Conservation (phyloP, 2,329 filamentous ascomycete genomes). For the Colletotrichum trifolii region DNA sequence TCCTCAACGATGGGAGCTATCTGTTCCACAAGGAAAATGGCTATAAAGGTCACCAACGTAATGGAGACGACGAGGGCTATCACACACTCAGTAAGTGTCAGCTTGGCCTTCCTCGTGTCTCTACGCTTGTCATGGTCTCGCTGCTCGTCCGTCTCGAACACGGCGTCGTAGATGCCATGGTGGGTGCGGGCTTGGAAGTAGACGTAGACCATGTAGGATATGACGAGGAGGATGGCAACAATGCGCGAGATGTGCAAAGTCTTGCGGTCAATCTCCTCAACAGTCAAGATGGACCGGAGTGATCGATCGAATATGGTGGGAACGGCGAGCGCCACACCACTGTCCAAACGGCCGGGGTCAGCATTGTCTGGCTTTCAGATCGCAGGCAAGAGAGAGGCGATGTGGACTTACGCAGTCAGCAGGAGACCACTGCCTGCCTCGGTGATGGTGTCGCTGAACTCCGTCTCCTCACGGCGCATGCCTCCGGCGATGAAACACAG, state of each 20-base stretch:
- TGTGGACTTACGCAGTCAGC: slow-evolving; percentile 75
- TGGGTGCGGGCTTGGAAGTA: slow-evolving; percentile 82
- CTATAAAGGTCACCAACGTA: slow-evolving; percentile 77
- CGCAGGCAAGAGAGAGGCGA: slow-evolving; percentile 21
- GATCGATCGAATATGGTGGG: slow-evolving; percentile 68
- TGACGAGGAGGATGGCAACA: slow-evolving; percentile 75
- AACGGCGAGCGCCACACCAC: slow-evolving; percentile 52
- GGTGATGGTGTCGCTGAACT: slow-evolving; percentile 79
- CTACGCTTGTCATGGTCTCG: slow-evolving; percentile 72
- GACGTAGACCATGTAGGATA: slow-evolving; percentile 74
- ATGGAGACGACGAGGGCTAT: slow-evolving; percentile 73
- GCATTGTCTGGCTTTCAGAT: background rate
- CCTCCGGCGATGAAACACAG: slow-evolving; percentile 84
- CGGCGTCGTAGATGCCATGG: slow-evolving; percentile 79
- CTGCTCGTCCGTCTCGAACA: slow-evolving; percentile 77
- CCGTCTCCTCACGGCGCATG: slow-evolving; percentile 72
- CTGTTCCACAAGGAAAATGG: slow-evolving; percentile 78
- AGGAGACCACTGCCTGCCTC: slow-evolving; percentile 83
- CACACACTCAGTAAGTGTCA: slow-evolving; percentile 79
- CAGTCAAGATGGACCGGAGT: slow-evolving; percentile 35
- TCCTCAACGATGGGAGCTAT: slow-evolving; percentile 69
- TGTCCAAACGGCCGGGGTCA: slow-evolving; percentile 30
- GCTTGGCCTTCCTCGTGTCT: slow-evolving; percentile 71
- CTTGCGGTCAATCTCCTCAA: slow-evolving; percentile 57
- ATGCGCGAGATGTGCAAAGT: slow-evolving; percentile 76